A percentile compares a stretch with the other conserved stretches of the same genome.
These are phyloP conservation scores for Fusarium gaditjirri DNA, from an alignment of 2,329 filamentous ascomycete species.

Conservation along the genomic window DNA sequence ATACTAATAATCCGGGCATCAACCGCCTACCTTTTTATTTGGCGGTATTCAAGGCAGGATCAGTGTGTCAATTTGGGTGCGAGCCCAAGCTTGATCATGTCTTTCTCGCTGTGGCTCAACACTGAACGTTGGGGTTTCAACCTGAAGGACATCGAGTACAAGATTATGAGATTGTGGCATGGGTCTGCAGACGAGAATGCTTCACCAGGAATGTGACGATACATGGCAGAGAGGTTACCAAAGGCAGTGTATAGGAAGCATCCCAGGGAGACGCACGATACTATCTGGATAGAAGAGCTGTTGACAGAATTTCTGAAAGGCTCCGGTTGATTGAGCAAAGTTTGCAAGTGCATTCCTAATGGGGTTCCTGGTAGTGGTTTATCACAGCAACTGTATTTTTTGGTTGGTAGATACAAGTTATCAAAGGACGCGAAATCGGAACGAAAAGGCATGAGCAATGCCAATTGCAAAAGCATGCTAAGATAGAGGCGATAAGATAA, in stretches of 20 bases:
- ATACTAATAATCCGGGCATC: neutral
- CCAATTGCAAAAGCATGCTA: neutral
- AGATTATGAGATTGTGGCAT: neutral
- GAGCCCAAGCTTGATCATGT: neutral
- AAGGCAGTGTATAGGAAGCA: neutral
- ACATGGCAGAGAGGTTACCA: neutral
- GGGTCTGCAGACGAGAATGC: conserved; percentile 4
- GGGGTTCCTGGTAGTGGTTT: rapidly evolving
- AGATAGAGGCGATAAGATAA: neutral
- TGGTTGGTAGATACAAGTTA: neutral
- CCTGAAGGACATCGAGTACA: neutral
- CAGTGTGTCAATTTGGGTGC: neutral
- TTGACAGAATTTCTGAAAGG: neutral
- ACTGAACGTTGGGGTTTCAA: conserved; percentile 5
- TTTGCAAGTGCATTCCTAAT: too few relatives aligned
- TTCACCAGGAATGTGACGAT: neutral
- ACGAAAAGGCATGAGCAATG: neutral
- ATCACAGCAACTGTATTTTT: neutral
- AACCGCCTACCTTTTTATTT: neutral
- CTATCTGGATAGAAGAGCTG: neutral
- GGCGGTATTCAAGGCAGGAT: neutral
- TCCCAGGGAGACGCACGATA: neutral
- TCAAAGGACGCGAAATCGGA: neutral
- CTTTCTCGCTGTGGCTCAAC: neutral
- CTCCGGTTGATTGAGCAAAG: neutral